Percentiles rank a stretch among this genome's conserved stretches.
Evolutionary conservation across 257 asterid species (phyloP).

Genomic region (Marsdenia floribunda): DNA sequence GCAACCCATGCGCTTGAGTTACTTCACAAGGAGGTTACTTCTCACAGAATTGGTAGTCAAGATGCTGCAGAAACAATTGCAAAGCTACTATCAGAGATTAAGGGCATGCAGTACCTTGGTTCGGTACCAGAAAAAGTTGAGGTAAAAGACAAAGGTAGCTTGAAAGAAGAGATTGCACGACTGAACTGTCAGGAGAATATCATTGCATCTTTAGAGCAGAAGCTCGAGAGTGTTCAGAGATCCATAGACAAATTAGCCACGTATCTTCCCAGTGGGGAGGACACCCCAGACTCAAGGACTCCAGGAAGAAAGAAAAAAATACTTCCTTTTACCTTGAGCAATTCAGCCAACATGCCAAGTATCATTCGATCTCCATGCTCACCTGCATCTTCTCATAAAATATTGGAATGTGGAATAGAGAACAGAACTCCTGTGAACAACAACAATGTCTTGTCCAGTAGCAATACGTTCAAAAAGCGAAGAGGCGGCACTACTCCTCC

Average conservation of each 20-base stretch:
- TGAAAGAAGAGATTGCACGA: constrained; percentile 89
- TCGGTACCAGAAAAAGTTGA: constrained; percentile 42
- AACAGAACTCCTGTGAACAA: constrained; percentile 62
- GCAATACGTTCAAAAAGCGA: constrained; percentile 21
- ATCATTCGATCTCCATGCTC: constrained; percentile 84
- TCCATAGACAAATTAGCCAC: constrained; percentile 64
- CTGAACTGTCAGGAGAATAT: constrained; percentile 62
- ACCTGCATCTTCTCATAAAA: constrained; percentile 42
- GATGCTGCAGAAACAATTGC: constrained; percentile 70
- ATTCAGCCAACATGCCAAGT: constrained; percentile 65
- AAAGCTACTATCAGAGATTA: constrained; percentile 75
- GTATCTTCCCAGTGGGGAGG: constrained; percentile 51
- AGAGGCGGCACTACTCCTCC: constrained; percentile 29
- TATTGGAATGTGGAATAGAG: constrained; percentile 50
- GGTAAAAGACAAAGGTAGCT: constrained; percentile 52
- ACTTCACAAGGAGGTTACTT: constrained; percentile 83
- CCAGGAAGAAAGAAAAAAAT: constrained; percentile 51
- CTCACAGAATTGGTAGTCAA: constrained; percentile 66
- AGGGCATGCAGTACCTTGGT: constrained; percentile 52
- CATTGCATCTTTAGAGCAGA: constrained; percentile 66
- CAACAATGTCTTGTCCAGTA: constrained; percentile 18
- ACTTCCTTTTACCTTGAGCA: constrained; percentile 70
- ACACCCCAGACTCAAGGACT: constrained; percentile 47
- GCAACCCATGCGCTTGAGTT: constrained; percentile 89
- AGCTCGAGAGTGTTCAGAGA: constrained; percentile 80